Percentiles rank a stretch among this genome's conserved stretches.
phyloP scores from a whole-genome alignment of 306 rosid species.

The Lupinus albus region DNA sequence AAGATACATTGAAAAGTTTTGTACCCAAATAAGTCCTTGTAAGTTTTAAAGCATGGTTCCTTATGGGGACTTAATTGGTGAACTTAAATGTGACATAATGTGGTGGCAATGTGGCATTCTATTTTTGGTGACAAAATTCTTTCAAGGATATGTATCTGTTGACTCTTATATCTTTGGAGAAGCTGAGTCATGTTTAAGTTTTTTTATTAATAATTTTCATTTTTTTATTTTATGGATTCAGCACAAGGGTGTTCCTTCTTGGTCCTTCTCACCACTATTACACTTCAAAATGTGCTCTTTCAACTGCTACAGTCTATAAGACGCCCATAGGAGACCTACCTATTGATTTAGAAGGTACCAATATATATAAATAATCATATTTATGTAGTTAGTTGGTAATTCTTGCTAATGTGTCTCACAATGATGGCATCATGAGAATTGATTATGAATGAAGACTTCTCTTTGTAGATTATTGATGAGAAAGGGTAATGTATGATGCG shows the following conservation, averaged over 20 bases:
- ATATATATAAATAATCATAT: not conserved
- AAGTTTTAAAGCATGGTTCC: too few species aligned
- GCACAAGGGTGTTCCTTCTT: constrained; percentile 87
- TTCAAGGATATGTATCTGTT: too few species aligned
- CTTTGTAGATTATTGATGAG: constrained; percentile 4
- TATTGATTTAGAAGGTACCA: constrained; percentile 89
- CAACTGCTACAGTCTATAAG: constrained; percentile 84
- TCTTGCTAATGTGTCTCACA: not conserved
- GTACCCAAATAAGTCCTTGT: too few species aligned
- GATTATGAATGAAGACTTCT: constrained; percentile 1
- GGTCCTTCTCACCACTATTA: constrained; percentile 97
- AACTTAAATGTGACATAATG: too few species aligned
- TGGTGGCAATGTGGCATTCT: too few species aligned
- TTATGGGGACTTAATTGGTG: too few species aligned
- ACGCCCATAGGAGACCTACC: constrained; percentile 93
- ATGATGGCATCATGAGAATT: not conserved
- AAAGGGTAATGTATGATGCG: not conserved
- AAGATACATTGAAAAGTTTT: too few species aligned
- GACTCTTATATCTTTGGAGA: too few species aligned
- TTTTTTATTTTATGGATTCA: constrained; percentile 44
- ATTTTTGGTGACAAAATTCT: too few species aligned
- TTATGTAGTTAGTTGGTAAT: not conserved
- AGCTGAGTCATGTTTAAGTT: too few species aligned
- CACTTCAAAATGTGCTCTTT: constrained; percentile 90
- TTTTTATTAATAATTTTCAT: too few species aligned